Evolutionary conservation across 2,329 filamentous ascomycete genomes (phyloP).

Genomic region (Alternaria solani): DNA sequence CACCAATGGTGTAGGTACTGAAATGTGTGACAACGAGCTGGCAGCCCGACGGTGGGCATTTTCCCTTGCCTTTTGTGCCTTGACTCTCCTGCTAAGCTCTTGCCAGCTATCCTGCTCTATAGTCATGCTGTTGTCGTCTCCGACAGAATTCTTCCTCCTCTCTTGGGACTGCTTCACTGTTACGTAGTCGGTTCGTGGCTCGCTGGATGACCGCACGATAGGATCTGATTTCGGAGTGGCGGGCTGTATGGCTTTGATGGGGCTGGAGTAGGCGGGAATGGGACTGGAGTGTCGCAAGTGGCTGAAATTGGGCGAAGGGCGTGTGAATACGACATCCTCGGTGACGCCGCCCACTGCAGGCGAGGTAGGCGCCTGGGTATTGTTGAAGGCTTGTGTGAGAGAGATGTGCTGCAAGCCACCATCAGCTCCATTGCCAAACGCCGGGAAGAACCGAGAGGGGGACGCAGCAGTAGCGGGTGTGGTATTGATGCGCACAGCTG

Average conservation of each 20-base stretch:
- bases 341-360: conserved; percentile 47
- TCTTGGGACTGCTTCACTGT: conserved; percentile 58
- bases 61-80: conserved; percentile 28
- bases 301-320: conserved; percentile 56
- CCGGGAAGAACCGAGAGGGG: conserved; percentile 47
- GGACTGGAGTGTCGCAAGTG: conserved; percentile 50
- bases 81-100: conserved; percentile 32
- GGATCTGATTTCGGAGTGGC: conserved; percentile 33
- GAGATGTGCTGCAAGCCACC: conserved; percentile 47
- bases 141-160: conserved; percentile 36
- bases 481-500: conserved; percentile 47
- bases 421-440: conserved; percentile 33
- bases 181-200: conserved; percentile 54
- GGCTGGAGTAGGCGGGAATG: conserved; percentile 49
- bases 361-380: conserved; percentile 57
- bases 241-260: conserved; percentile 39
- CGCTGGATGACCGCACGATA: conserved; percentile 45
- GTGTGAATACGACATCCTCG: conserved; percentile 56
- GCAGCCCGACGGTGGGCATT: conserved; percentile 33
- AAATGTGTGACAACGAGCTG: conserved; percentile 37
- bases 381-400: conserved; percentile 57
- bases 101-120: conserved; percentile 43
- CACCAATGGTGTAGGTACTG: conserved; percentile 32
- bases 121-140: conserved; percentile 20
- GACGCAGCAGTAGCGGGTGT: conserved; percentile 52